Evolutionary conservation across 805 yeast species (phyloP).

Genomic region (Wickerhamiella domercqiae): DNA sequence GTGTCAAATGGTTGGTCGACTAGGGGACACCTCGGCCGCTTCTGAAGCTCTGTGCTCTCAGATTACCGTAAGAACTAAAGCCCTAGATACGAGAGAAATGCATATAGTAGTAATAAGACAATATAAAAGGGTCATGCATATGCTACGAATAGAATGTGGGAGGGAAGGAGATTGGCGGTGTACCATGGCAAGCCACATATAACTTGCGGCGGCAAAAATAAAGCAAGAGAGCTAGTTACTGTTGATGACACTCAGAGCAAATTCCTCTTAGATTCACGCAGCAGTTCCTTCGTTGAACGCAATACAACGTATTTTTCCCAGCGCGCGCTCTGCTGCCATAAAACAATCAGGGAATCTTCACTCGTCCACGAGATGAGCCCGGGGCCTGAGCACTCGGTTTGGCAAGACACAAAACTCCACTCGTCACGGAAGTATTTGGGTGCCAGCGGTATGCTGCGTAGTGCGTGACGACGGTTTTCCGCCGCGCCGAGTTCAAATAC

Average conservation of each 20-base stretch:
- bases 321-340: conserved; percentile 58
- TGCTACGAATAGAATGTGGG: not conserved
- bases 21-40: not conserved
- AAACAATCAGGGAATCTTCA: conserved; percentile 53
- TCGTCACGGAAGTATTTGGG: conserved; percentile 67
- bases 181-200: no score
- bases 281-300: conserved; percentile 22
- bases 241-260: no score
- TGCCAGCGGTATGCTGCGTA: conserved; percentile 48
- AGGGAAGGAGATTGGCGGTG: no score
- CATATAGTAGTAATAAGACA: not conserved
- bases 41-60: not conserved
- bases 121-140: not conserved
- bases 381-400: conserved; percentile 28
- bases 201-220: no score
- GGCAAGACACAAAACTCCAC: conserved; percentile 75
- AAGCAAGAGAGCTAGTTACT: no score
- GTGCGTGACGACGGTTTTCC: conserved; percentile 42
- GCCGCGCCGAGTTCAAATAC: conserved; percentile 41
- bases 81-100: no score
- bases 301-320: conserved; percentile 79
- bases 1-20: not conserved
- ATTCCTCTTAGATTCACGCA: conserved; percentile 1
- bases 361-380: conserved; percentile 64
- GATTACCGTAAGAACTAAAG: not conserved